phyloP scores from a whole-genome alignment of 2,329 filamentous ascomycete genomes.

The Clarireedia hainanense region DNA sequence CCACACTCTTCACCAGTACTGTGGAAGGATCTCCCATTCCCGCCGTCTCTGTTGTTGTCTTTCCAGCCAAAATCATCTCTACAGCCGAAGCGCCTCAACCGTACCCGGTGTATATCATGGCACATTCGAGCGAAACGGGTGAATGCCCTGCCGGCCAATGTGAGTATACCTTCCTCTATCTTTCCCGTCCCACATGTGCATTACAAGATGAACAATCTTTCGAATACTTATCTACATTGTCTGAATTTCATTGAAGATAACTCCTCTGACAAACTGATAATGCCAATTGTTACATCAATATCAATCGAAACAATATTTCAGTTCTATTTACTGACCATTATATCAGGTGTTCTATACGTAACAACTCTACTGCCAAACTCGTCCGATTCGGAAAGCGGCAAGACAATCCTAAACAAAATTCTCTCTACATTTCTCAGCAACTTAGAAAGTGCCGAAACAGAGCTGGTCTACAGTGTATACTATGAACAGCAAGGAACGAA shows the following conservation, averaged over 20 bases:
- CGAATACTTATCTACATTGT: slow-evolving; percentile 99
- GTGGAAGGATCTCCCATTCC: slow-evolving; percentile 71
- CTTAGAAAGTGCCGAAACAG: slow-evolving; percentile 23
- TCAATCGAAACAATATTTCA: slow-evolving; percentile 5
- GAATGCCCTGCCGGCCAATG: slow-evolving; percentile 85
- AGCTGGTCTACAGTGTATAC: slow-evolving; percentile 43
- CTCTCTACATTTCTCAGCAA: slow-evolving; percentile 27
- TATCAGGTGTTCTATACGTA: slow-evolving; percentile 30
- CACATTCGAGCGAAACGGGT: slow-evolving; percentile 84
- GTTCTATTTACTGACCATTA: slow-evolving; percentile 16
- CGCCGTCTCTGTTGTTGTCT: slow-evolving; percentile 62
- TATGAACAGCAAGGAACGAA: slow-evolving; percentile 43
- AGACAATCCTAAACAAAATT: slow-evolving; percentile 11
- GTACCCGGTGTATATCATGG: slow-evolving; percentile 50
- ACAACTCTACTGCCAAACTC: slow-evolving; percentile 17
- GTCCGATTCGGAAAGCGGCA: slow-evolving; percentile 14
- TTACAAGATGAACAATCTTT: slow-evolving; percentile 75
- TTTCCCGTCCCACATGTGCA: slow-evolving; percentile 19
- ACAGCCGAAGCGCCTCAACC: slow-evolving; percentile 30
- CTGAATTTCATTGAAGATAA: slow-evolving; percentile 89
- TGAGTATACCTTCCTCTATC: slow-evolving; percentile 48
- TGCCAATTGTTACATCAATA: slow-evolving; percentile 29
- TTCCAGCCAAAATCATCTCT: slow-evolving; percentile 46
- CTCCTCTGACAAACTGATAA: slow-evolving; percentile 85
- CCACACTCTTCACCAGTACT: slow-evolving; percentile 58